phyloP scores from a whole-genome alignment of 805 yeast species.

The Starmerella khaoyaiensis region DNA sequence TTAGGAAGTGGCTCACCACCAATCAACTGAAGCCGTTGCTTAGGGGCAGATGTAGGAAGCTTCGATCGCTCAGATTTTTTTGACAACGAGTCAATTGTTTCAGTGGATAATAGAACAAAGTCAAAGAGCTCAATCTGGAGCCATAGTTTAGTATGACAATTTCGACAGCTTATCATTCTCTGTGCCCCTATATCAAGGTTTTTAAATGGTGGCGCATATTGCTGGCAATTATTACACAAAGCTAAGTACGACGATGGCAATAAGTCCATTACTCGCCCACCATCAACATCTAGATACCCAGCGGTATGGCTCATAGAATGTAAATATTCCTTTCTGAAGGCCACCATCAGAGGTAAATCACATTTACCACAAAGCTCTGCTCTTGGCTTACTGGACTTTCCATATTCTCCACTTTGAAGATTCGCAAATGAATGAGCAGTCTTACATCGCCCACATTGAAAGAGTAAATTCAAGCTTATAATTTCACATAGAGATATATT shows the following conservation, averaged over 20 bases:
- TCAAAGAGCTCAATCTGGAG: conserved; percentile 26
- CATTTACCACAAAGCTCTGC: conserved; percentile 28
- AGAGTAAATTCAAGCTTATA: conserved; percentile 26
- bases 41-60: conserved; percentile 16
- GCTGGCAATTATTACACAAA: conserved; percentile 29
- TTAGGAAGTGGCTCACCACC: conserved; percentile 32
- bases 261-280: conserved; percentile 29
- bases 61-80: conserved; percentile 7
- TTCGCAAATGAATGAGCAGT: conserved; percentile 27
- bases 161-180: conserved; percentile 26
- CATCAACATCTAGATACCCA: conserved; percentile 31
- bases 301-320: conserved; percentile 25
- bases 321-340: conserved; percentile 30
- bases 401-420: conserved; percentile 28
- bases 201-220: conserved; percentile 24
- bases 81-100: conserved; percentile 18
- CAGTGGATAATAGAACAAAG: conserved; percentile 26
- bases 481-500: conserved; percentile 29
- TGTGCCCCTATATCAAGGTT: conserved; percentile 28
- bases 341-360: conserved; percentile 26
- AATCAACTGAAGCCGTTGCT: conserved; percentile 25
- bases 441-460: conserved; percentile 31
- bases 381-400: conserved; percentile 25
- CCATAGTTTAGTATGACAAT: conserved; percentile 29
- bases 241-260: conserved; percentile 29